A percentile compares a stretch with the other conserved stretches of the same genome.
These are phyloP conservation scores for Trametes elegans DNA, from an alignment of 768 basidiomycete species.

Conservation along the genomic window DNA sequence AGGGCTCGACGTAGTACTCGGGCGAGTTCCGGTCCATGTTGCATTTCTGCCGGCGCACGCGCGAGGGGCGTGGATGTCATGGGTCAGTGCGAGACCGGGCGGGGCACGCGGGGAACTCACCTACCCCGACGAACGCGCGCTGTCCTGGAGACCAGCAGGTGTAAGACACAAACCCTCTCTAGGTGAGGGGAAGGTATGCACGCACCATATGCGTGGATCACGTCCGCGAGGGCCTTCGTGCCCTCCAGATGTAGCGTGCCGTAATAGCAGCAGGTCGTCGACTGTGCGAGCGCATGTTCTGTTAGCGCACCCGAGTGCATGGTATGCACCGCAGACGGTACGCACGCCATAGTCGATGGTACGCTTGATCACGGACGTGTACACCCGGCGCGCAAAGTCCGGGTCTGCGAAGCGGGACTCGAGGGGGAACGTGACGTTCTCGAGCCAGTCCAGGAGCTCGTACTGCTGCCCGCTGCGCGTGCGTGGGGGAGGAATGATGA, in stretches of 20 bases:
- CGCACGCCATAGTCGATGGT: slow-evolving; percentile 75
- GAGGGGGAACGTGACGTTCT: slow-evolving; percentile 81
- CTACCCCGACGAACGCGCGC: slow-evolving; percentile 81
- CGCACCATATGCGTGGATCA: slow-evolving; percentile 60
- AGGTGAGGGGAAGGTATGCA: background rate
- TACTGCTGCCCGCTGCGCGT: slow-evolving; percentile 71
- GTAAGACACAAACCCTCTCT: no score
- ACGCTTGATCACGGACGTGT: slow-evolving; percentile 68
- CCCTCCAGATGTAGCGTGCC: slow-evolving; percentile 78
- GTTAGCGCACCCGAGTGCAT: background rate
- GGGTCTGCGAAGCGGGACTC: slow-evolving; percentile 74
- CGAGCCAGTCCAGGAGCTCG: slow-evolving; percentile 88
- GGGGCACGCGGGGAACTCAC: slow-evolving; percentile 27
- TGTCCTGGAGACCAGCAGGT: slow-evolving; percentile 49
- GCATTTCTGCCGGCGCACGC: slow-evolving; percentile 76
- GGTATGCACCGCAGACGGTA: slow-evolving; percentile 4
- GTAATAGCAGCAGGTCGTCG: slow-evolving; percentile 93
- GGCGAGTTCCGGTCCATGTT: slow-evolving; percentile 83
- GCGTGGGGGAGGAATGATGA: background rate
- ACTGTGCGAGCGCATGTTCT: slow-evolving; percentile 43
- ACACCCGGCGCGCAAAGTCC: slow-evolving; percentile 66
- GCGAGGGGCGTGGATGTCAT: background rate
- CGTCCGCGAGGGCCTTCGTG: slow-evolving; percentile 78
- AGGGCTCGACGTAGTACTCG: slow-evolving; percentile 66
- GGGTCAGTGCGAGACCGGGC: background rate